Percentiles rank a stretch among this genome's conserved stretches.
phyloP scores from a whole-genome alignment of 768 basidiomycete species.

The Nevesoporus exiguus region DNA sequence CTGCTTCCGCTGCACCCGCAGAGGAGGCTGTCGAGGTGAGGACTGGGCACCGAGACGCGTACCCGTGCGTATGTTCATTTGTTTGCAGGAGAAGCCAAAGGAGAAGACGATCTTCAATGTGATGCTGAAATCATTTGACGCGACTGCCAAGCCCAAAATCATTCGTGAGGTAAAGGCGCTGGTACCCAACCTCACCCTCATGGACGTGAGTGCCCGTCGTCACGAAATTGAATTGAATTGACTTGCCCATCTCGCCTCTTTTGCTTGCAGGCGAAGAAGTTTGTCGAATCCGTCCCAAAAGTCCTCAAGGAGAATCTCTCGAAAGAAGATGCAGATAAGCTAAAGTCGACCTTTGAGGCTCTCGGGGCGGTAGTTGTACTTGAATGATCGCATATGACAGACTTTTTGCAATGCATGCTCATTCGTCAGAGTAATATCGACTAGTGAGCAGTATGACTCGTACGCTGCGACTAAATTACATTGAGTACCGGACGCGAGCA shows the following conservation, averaged over 20 bases:
- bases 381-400: conserved; percentile 48
- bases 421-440: conserved; percentile 12
- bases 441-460: conserved; percentile 17
- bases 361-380: conserved; percentile 86
- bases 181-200: conserved; percentile 92
- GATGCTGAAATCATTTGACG: conserved; percentile 91
- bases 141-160: conserved; percentile 89
- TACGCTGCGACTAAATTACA: conserved; percentile 27
- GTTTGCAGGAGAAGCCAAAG: conserved; percentile 82
- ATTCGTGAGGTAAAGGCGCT: conserved; percentile 97
- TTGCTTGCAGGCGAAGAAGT: conserved; percentile 86
- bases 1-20: conserved; percentile 49
- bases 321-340: conserved; percentile 97
- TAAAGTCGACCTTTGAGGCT: conserved; percentile 84
- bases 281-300: conserved; percentile 94
- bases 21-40: conserved; percentile 70
- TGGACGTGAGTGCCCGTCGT: conserved; percentile 67
- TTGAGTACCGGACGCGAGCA: conserved; percentile 16
- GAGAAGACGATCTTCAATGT: conserved; percentile 98
- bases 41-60: neutral
- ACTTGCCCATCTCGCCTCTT: conserved; percentile 2
- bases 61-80: neutral
- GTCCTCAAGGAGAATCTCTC: conserved; percentile 89
- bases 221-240: neutral
- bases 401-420: conserved; percentile 12